Evolutionary conservation across 768 basidiomycete species (phyloP).

Genomic region (Pleurotus giganteus): DNA sequence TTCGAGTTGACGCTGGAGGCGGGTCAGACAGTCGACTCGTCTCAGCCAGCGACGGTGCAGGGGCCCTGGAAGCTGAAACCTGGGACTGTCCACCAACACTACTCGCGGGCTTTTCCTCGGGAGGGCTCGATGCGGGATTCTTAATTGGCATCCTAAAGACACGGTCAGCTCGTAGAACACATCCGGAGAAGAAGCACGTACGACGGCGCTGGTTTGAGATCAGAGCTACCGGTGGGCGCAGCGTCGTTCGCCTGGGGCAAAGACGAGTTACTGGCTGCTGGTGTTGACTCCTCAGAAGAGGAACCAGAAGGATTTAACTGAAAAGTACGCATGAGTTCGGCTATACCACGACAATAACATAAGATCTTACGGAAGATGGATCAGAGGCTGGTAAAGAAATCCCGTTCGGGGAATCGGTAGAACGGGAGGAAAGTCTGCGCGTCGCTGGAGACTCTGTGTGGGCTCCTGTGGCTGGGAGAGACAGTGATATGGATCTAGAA

Average conservation of each 20-base stretch:
- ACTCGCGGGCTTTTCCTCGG: not conserved
- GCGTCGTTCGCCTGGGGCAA: not conserved
- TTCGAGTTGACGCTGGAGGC: not conserved
- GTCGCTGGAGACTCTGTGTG: not conserved
- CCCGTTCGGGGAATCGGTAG: slow-evolving; percentile 2
- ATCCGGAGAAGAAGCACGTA: not conserved
- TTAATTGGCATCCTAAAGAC: not conserved
- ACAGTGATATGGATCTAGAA: slow-evolving; percentile 7
- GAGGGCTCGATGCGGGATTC: slow-evolving; percentile 1
- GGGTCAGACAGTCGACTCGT: not conserved
- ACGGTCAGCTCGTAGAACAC: not conserved
- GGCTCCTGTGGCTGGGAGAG: not conserved
- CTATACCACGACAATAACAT: not conserved
- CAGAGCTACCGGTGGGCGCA: not conserved
- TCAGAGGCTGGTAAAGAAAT: slow-evolving; percentile 2
- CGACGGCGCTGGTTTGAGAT: not conserved
- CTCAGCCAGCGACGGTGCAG: not conserved
- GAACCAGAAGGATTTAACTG: not conserved
- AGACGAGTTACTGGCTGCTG: not conserved
- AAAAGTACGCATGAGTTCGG: not conserved
- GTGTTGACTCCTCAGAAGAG: not conserved
- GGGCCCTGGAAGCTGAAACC: not conserved
- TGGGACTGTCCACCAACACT: not conserved
- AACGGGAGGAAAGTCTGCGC: slow-evolving; percentile 1
- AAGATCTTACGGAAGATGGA: not conserved